Evolutionary conservation across 371 early-diverging fungal species (phyloP), one percentile per base, ranked within the genome.

Genomic region (Rhizopus arrhizus): DNA sequence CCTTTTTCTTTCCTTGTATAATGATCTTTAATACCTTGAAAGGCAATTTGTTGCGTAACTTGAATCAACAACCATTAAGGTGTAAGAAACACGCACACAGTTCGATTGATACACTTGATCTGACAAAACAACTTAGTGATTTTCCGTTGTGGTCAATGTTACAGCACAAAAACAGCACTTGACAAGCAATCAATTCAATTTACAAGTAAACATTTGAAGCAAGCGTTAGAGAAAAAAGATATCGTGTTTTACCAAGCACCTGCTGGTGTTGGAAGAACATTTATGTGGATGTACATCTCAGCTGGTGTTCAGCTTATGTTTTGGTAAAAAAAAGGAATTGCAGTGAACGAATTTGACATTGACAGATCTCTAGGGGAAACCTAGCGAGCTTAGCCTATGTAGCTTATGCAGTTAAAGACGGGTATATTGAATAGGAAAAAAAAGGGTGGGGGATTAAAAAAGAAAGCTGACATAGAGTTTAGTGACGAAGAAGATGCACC

Each of bases 221-320:
- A 81, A 50, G 55, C 67, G 11, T 53, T 81, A 7, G 69, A 74
- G 22, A 59, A 64, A 12, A 67, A 70, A 9, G 78, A 78, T 34
- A 65, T 81, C 22, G 73, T 74, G 10, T 74, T 81, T 38, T 81
- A 81, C 43, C 64, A 72, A 53, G 73, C 75, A n/a, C 78, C 81
- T 32, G 32, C 59, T 4, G 70, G 68, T 45, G 77, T 70, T 3
- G 59, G 53, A 5, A 68, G 75, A 32, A 81, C 72, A 1, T 81
- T 78, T 52, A 60, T 61, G 32, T 74, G 73, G 56, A 67, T 81
- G 68, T 81, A 81, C 48, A 68, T 81, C 32, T 78, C 78, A 9
- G 78, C 81, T 31, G 77, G 74, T 53, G 78, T 81, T 3, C 81
- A 81, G 41, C 68, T 81, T 13, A 64, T 81, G 56, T 81, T 81